These are phyloP conservation scores for Akebia trifoliata DNA, from an alignment of 164 flowering plant genomes.

Conservation along the genomic window DNA sequence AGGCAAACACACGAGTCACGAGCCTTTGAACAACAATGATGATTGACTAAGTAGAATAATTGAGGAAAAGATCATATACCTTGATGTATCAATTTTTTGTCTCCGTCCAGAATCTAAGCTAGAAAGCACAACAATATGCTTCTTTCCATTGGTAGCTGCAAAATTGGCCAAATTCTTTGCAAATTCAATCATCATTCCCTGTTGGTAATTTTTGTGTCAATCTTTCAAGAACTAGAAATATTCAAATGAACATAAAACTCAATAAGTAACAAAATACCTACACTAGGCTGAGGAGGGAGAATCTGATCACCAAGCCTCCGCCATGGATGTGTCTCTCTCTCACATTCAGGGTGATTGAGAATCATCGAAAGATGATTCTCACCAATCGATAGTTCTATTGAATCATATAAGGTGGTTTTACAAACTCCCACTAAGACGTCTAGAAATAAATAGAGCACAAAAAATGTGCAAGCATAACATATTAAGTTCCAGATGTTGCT, in stretches of 20 bases:
- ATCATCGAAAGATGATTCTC: background rate
- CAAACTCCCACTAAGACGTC: too few relatives aligned
- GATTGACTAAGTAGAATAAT: too few relatives aligned
- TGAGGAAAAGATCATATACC: slow-evolving; percentile 54
- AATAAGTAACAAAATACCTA: background rate
- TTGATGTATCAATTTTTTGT: slow-evolving; percentile 62
- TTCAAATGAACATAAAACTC: background rate
- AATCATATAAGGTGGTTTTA: too few relatives aligned
- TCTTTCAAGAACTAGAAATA: slow-evolving; percentile 3
- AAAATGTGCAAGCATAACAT: too few relatives aligned
- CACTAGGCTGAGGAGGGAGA: background rate
- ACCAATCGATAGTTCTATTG: background rate
- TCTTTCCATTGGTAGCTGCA: slow-evolving; percentile 67
- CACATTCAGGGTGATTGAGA: background rate
- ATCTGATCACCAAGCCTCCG: too few relatives aligned
- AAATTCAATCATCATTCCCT: slow-evolving; percentile 86
- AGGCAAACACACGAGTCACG: slow-evolving; percentile 11
- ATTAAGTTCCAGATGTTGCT: too few relatives aligned
- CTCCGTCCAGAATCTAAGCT: slow-evolving; percentile 79
- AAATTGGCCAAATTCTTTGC: slow-evolving; percentile 77
- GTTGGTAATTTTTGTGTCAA: slow-evolving; percentile 15
- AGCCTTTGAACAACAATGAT: background rate
- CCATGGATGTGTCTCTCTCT: too few relatives aligned
- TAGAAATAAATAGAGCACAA: too few relatives aligned
- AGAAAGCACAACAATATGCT: slow-evolving; percentile 80